Conservation (phyloP, 805 yeast genomes). For the Kodamaea jinghongensis region DNA sequence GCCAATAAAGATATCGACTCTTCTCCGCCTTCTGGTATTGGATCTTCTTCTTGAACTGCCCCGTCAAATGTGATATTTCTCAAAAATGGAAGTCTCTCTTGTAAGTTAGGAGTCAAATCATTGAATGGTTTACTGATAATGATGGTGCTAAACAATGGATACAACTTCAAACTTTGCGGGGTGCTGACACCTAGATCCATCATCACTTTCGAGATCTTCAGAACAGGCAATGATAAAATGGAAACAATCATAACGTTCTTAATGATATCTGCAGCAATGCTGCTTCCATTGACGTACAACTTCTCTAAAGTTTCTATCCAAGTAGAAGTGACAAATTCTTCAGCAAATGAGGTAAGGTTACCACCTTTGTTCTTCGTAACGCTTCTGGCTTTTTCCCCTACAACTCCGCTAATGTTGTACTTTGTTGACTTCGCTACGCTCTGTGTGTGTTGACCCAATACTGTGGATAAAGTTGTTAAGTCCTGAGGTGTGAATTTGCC, state of each 20-base stretch:
- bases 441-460: slow-evolving; percentile 43
- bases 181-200: slow-evolving; percentile 46
- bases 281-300: slow-evolving; percentile 55
- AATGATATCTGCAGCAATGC: slow-evolving; percentile 45
- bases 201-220: slow-evolving; percentile 41
- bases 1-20: slow-evolving; percentile 39
- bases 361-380: slow-evolving; percentile 24
- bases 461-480: slow-evolving; percentile 41
- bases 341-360: slow-evolving; percentile 42
- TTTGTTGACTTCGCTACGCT: slow-evolving; percentile 9
- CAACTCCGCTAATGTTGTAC: slow-evolving; percentile 16
- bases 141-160: slow-evolving; percentile 57
- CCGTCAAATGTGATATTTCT: slow-evolving; percentile 16
- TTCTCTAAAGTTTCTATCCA: slow-evolving; percentile 64
- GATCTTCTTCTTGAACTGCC: slow-evolving; percentile 5
- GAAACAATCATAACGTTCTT: slow-evolving; percentile 53
- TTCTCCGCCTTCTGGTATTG: slow-evolving; percentile 12
- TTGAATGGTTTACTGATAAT: slow-evolving; percentile 48
- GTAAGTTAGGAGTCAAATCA: slow-evolving; percentile 49
- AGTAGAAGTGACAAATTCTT: slow-evolving; percentile 47
- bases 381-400: slow-evolving; percentile 14
- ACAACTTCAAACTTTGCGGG: slow-evolving; percentile 39
- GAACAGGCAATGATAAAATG: slow-evolving; percentile 45
- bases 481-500: slow-evolving; percentile 47
- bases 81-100: slow-evolving; percentile 50